phyloP scores from a whole-genome alignment of 768 basidiomycete genomes.

The Steccherinum ochraceum region DNA sequence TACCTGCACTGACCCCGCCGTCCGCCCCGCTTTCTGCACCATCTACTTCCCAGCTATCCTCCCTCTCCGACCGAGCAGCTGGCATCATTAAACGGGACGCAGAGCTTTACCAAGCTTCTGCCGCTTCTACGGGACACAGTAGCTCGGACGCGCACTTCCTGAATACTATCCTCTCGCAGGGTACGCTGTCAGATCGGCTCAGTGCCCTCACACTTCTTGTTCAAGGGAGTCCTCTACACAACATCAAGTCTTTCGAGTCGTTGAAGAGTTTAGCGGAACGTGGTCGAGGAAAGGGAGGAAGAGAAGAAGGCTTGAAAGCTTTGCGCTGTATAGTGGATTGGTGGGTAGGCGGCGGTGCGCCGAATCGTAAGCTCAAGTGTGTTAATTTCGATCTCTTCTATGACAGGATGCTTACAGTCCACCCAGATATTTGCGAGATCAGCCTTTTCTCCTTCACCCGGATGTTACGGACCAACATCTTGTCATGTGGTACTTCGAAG shows the following conservation, averaged over 20 bases:
- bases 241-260: slow-evolving; percentile 71
- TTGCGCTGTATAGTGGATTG: slow-evolving; percentile 91
- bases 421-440: slow-evolving; percentile 84
- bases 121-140: slow-evolving; percentile 35
- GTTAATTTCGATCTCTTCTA: slow-evolving; percentile 20
- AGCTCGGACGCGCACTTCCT: slow-evolving; percentile 78
- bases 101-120: slow-evolving; percentile 42
- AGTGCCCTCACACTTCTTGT: slow-evolving; percentile 88
- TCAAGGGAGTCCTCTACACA: slow-evolving; percentile 83
- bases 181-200: slow-evolving; percentile 88
- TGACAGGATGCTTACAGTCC: background rate
- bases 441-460: slow-evolving; percentile 56
- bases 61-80: slow-evolving; percentile 40
- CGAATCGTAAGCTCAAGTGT: slow-evolving; percentile 79
- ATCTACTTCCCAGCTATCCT: slow-evolving; percentile 37
- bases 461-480: slow-evolving; percentile 66
- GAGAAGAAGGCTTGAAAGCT: slow-evolving; percentile 91
- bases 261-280: slow-evolving; percentile 71
- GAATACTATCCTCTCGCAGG: slow-evolving; percentile 75
- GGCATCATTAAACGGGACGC: slow-evolving; percentile 39
- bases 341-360: slow-evolving; percentile 95
- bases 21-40: slow-evolving; percentile 23
- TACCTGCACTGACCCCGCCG: slow-evolving; percentile 33
- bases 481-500: slow-evolving; percentile 87
- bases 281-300: slow-evolving; percentile 77